Percentiles rank a stretch among this genome's conserved stretches.
These are phyloP conservation scores for Mucor piriformis DNA, from an alignment of 371 early-diverging fungal species.

Conservation along the genomic window DNA sequence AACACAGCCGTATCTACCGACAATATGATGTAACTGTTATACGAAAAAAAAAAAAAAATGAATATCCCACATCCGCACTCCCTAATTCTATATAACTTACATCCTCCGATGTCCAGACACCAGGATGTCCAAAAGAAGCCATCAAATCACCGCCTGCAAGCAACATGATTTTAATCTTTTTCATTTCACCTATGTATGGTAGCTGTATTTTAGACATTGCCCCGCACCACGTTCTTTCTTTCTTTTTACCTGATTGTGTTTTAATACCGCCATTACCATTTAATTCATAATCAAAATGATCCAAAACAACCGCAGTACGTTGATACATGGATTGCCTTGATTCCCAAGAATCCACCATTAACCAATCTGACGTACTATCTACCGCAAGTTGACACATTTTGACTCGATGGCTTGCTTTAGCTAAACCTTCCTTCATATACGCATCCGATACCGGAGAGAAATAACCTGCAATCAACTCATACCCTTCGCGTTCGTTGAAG, in stretches of 20 bases:
- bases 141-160: constrained; percentile 97
- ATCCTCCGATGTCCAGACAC: constrained; percentile 90
- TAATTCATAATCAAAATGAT: constrained; percentile 90
- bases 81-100: constrained; percentile 53
- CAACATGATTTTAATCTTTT: constrained; percentile 81
- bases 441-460: constrained; percentile 95
- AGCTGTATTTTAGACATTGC: neutral
- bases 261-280: constrained; percentile 70
- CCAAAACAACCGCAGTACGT: constrained; percentile 91
- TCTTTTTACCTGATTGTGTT: constrained; percentile 15
- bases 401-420: constrained; percentile 85
- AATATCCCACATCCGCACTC: neutral
- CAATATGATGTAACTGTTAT: constrained; percentile 86
- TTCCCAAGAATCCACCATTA: constrained; percentile 98
- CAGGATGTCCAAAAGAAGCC: constrained; percentile 90
- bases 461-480: constrained; percentile 92
- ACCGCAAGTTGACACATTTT: constrained; percentile 92
- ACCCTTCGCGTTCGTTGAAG: constrained; percentile 68
- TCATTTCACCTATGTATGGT: constrained; percentile 37
- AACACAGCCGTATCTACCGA: constrained; percentile 91
- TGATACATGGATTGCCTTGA: constrained; percentile 77
- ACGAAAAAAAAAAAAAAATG: no score
- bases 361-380: constrained; percentile 78
- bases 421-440: constrained; percentile 91
- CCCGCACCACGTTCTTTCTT: neutral